Evolutionary conservation across 2,329 filamentous ascomycete species (phyloP).

Genomic region (Penicillium sp.): DNA sequence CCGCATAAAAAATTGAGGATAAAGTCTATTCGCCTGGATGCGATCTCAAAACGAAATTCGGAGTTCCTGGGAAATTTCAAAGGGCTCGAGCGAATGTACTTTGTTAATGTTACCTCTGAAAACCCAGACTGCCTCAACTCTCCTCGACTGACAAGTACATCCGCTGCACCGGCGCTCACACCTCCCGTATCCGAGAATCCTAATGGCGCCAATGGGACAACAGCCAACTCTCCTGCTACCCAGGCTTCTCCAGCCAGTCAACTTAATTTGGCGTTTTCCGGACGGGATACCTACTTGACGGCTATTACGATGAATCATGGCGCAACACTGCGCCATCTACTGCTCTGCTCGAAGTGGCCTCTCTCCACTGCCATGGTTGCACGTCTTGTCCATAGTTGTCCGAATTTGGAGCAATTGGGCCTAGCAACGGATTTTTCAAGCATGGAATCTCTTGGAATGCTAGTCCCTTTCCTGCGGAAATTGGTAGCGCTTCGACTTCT

Average conservation of each 20-base stretch:
- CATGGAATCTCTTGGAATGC: slow-evolving; percentile 39
- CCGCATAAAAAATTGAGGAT: slow-evolving; percentile 36
- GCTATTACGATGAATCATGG: slow-evolving; percentile 54
- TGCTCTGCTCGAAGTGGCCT: slow-evolving; percentile 57
- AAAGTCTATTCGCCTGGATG: slow-evolving; percentile 52
- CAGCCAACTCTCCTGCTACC: slow-evolving; percentile 23
- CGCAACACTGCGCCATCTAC: slow-evolving; percentile 54
- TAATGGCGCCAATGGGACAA: slow-evolving; percentile 8
- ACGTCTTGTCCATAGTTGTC: slow-evolving; percentile 54
- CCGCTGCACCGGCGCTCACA: slow-evolving; percentile 27
- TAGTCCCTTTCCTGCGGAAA: slow-evolving; percentile 44
- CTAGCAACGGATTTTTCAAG: slow-evolving; percentile 48
- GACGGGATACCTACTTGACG: slow-evolving; percentile 51
- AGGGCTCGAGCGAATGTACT: slow-evolving; percentile 53
- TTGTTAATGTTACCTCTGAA: slow-evolving; percentile 45
- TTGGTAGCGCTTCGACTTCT: slow-evolving; percentile 43
- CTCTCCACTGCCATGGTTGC: slow-evolving; percentile 51
- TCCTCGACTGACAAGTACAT: slow-evolving; percentile 21
- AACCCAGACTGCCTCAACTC: slow-evolving; percentile 34
- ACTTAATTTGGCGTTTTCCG: slow-evolving; percentile 30
- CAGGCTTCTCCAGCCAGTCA: slow-evolving; percentile 24
- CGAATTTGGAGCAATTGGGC: slow-evolving; percentile 60
- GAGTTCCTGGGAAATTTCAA: slow-evolving; percentile 44
- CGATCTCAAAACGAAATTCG: slow-evolving; percentile 46
- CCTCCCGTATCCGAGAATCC: slow-evolving; percentile 25